Evolutionary conservation across 2,329 filamentous ascomycete species (phyloP).

Genomic region (Truncatella angustata): DNA sequence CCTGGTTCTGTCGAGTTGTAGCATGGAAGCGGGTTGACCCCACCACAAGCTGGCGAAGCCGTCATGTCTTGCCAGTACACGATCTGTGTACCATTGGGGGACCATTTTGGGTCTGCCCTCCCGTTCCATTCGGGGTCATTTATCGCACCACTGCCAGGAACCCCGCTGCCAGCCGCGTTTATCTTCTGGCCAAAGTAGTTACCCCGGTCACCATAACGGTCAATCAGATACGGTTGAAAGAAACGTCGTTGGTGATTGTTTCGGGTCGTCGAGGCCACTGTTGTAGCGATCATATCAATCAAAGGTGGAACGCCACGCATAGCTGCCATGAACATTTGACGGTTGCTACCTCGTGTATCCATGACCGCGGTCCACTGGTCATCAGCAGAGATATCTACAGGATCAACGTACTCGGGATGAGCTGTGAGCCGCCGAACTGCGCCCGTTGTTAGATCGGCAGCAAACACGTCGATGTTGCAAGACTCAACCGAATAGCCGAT

Average conservation of each 20-base stretch:
- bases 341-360: conserved; percentile 39
- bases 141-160: conserved; percentile 27
- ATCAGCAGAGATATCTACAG: conserved; percentile 39
- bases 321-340: conserved; percentile 38
- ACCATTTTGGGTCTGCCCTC: conserved; percentile 41
- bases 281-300: conserved; percentile 32
- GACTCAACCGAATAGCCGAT: conserved; percentile 38
- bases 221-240: conserved; percentile 43
- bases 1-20: conserved; percentile 35
- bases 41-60: conserved; percentile 39
- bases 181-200: conserved; percentile 42
- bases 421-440: conserved; percentile 38
- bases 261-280: conserved; percentile 1
- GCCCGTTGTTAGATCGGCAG: conserved; percentile 37
- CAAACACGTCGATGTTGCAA: conserved; percentile 43
- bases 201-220: conserved; percentile 41
- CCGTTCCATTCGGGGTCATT: conserved; percentile 49
- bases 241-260: conserved; percentile 28
- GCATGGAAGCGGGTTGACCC: conserved; percentile 40
- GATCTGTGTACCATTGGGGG: conserved; percentile 39
- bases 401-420: conserved; percentile 43
- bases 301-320: conserved; percentile 42
- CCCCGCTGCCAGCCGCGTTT: conserved; percentile 33
- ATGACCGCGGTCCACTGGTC: conserved; percentile 40
- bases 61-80: conserved; percentile 40